phyloP scores from a whole-genome alignment of 257 asterid genomes.

The Mentha longifolia region DNA sequence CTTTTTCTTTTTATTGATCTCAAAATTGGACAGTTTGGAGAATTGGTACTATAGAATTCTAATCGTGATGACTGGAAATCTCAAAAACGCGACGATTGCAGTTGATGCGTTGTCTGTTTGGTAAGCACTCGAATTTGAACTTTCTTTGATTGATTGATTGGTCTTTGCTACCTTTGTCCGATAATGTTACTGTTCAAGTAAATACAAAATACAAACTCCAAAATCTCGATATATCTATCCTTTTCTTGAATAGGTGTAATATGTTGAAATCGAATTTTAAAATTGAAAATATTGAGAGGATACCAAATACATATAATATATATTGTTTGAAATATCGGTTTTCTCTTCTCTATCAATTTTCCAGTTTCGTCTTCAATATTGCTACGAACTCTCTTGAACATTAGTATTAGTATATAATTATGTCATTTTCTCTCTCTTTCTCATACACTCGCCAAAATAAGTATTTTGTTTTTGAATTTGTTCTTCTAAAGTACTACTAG shows the following conservation, averaged over 20 bases:
- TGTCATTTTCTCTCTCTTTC: neutral
- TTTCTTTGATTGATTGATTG: neutral
- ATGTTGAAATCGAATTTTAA: too few species aligned
- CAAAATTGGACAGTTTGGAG: constrained; percentile 54
- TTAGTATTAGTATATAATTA: neutral
- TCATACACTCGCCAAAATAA: neutral
- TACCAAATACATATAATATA: too few species aligned
- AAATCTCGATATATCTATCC: too few species aligned
- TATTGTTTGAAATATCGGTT: neutral
- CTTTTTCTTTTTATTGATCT: neutral
- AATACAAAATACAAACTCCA: too few species aligned
- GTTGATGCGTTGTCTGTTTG: constrained; percentile 82
- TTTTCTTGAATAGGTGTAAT: too few species aligned
- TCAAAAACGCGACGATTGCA: constrained; percentile 67
- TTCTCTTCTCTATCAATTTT: neutral
- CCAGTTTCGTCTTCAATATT: constrained; percentile 21
- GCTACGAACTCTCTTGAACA: constrained; percentile 19
- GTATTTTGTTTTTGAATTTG: neutral
- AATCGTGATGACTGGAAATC: constrained; percentile 78
- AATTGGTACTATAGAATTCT: constrained; percentile 79
- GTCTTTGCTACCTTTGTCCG: too few species aligned
- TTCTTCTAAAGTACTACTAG: neutral
- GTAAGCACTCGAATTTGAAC: constrained; percentile 37
- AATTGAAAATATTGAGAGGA: too few species aligned
- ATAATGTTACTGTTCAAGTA: too few species aligned